Evolutionary conservation across 2,329 filamentous ascomycete species (phyloP).

Genomic region (Cladophialophora chaetospira): DNA sequence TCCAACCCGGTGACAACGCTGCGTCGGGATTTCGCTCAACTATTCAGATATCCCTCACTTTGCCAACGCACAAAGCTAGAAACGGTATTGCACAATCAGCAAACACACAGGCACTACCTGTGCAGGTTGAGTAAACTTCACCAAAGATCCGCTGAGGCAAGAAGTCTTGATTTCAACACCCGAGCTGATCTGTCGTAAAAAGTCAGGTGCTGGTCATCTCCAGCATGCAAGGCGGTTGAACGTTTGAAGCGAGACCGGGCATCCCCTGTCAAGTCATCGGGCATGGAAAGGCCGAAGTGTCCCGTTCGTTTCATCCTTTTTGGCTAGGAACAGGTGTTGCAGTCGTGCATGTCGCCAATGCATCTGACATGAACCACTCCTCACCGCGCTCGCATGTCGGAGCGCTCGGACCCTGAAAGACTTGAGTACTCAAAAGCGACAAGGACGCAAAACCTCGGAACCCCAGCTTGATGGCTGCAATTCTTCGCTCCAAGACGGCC

Average conservation of each 20-base stretch:
- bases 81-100: background rate
- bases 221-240: slow-evolving; percentile 13
- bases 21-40: background rate
- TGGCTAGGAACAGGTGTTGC: slow-evolving; percentile 13
- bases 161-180: too few relatives aligned
- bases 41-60: background rate
- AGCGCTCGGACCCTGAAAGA: background rate
- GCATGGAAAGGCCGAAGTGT: slow-evolving; percentile 9
- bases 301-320: slow-evolving; percentile 12
- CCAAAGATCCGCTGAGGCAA: background rate
- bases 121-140: too few relatives aligned
- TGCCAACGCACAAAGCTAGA: background rate
- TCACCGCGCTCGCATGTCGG: background rate
- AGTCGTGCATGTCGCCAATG: slow-evolving; percentile 10
- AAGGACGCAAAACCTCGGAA: background rate
- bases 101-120: background rate
- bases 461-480: background rate
- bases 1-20: background rate
- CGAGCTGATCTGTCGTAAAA: too few relatives aligned
- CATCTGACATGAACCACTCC: slow-evolving; percentile 6
- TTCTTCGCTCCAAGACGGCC: background rate
- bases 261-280: slow-evolving; percentile 3
- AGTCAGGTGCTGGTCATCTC: slow-evolving; percentile 15
- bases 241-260: slow-evolving; percentile 11
- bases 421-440: background rate